phyloP scores from a whole-genome alignment of 2,329 filamentous ascomycete genomes.

The Claviceps paspali region DNA sequence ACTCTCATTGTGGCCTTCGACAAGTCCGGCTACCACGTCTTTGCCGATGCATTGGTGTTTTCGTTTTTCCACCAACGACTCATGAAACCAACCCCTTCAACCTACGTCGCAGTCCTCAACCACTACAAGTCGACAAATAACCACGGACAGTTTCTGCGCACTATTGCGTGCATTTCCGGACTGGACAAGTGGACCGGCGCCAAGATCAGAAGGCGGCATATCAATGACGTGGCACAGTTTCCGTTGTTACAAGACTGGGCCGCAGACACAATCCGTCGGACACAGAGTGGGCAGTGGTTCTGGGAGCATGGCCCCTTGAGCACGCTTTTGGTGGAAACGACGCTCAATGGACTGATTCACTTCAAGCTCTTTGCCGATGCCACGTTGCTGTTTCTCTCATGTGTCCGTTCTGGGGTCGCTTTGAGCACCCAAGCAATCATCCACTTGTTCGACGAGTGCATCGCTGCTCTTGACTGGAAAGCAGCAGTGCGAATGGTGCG shows the following conservation, averaged over 20 bases:
- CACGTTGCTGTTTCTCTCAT: slow-evolving; percentile 24
- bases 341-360: slow-evolving; percentile 32
- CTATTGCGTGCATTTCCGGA: slow-evolving; percentile 30
- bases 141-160: slow-evolving; percentile 26
- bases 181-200: slow-evolving; percentile 23
- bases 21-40: slow-evolving; percentile 28
- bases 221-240: slow-evolving; percentile 16
- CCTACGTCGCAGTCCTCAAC: slow-evolving; percentile 32
- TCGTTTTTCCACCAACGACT: slow-evolving; percentile 30
- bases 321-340: slow-evolving; percentile 25
- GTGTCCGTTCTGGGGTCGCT: slow-evolving; percentile 19
- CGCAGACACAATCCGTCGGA: slow-evolving; percentile 10
- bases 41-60: slow-evolving; percentile 38
- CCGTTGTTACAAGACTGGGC: slow-evolving; percentile 16
- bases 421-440: slow-evolving; percentile 18
- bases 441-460: slow-evolving; percentile 26
- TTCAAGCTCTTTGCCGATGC: slow-evolving; percentile 31
- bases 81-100: slow-evolving; percentile 32
- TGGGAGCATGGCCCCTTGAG: slow-evolving; percentile 25
- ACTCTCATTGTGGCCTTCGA: slow-evolving; percentile 53
- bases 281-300: slow-evolving; percentile 19
- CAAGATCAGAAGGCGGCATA: slow-evolving; percentile 21
- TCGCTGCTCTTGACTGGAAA: slow-evolving; percentile 25
- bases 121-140: slow-evolving; percentile 31
- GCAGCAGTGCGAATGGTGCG: slow-evolving; percentile 17